A percentile compares a stretch with the other conserved stretches of the same genome.
Evolutionary conservation across 106 monocot genomes (phyloP).

Genomic region (Dactylorhiza incarnata): DNA sequence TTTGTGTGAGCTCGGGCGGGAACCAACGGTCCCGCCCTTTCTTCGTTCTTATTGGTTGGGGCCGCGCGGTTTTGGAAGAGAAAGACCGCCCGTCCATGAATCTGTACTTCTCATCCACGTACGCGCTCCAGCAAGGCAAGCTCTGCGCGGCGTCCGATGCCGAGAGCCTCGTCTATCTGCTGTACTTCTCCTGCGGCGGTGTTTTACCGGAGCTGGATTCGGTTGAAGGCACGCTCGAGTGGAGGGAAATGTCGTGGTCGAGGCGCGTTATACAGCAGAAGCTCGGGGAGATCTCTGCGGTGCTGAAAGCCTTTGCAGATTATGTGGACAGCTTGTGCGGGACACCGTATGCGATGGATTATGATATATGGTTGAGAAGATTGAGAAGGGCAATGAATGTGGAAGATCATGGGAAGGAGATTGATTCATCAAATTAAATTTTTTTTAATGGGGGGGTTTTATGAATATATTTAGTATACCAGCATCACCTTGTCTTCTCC

Average conservation of each 20-base stretch:
- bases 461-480: background rate
- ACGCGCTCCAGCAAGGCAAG: conserved; percentile 84
- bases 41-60: conserved; percentile 90
- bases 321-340: conserved; percentile 96
- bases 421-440: conserved; percentile 31
- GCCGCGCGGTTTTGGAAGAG: conserved; percentile 87
- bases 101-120: conserved; percentile 82
- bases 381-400: conserved; percentile 65
- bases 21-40: conserved; percentile 21
- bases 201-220: conserved; percentile 69
- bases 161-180: conserved; percentile 85
- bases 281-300: conserved; percentile 82
- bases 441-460: background rate
- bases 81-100: conserved; percentile 78
- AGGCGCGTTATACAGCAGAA: conserved; percentile 86
- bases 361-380: conserved; percentile 91
- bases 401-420: conserved; percentile 75
- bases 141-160: conserved; percentile 86
- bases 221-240: conserved; percentile 78
- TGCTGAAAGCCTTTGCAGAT: conserved; percentile 95
- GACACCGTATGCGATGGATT: conserved; percentile 84
- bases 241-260: conserved; percentile 89
- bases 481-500: background rate
- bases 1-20: conserved; percentile 31
- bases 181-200: conserved; percentile 81